Percentiles rank a stretch among this genome's conserved stretches.
phyloP scores from a whole-genome alignment of 1,284 basidiomycete genomes.

The Chalciporus sp. region DNA sequence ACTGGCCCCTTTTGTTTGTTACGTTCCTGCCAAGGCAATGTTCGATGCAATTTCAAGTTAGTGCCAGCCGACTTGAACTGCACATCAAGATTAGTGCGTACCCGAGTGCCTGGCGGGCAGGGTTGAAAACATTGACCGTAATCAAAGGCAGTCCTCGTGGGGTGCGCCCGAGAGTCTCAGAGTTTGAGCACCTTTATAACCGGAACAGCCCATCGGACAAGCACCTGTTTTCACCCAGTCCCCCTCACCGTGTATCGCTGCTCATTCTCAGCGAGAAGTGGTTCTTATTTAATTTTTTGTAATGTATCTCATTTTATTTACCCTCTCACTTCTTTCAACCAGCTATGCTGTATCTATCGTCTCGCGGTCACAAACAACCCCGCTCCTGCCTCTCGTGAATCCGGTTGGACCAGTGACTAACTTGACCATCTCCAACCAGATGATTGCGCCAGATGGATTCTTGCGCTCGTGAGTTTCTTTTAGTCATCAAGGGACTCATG shows the following conservation, averaged over 20 bases:
- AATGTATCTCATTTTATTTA: slow-evolving; percentile 14
- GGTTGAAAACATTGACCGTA: background rate
- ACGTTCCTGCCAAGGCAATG: background rate
- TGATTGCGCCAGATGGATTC: slow-evolving; percentile 45
- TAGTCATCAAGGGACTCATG: background rate
- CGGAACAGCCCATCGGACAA: background rate
- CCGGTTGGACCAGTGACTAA: slow-evolving; percentile 34
- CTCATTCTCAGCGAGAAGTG: background rate
- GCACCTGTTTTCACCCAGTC: background rate
- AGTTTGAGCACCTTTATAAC: background rate
- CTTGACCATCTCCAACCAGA: slow-evolving; percentile 37
- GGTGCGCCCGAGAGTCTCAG: background rate
- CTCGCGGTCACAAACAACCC: slow-evolving; percentile 7
- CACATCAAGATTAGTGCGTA: background rate
- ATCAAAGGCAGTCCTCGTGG: background rate
- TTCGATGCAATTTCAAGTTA: background rate
- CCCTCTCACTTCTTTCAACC: slow-evolving; percentile 9
- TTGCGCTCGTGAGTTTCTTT: slow-evolving; percentile 34
- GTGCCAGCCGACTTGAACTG: too few species aligned
- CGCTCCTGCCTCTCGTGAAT: background rate
- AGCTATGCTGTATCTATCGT: slow-evolving; percentile 22
- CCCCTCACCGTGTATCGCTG: background rate
- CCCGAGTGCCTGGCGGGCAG: background rate
- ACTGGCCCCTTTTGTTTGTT: background rate
- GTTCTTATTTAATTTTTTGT: background rate